Conservation (phyloP, 1,284 basidiomycete genomes). For the Tilletia caries region DNA sequence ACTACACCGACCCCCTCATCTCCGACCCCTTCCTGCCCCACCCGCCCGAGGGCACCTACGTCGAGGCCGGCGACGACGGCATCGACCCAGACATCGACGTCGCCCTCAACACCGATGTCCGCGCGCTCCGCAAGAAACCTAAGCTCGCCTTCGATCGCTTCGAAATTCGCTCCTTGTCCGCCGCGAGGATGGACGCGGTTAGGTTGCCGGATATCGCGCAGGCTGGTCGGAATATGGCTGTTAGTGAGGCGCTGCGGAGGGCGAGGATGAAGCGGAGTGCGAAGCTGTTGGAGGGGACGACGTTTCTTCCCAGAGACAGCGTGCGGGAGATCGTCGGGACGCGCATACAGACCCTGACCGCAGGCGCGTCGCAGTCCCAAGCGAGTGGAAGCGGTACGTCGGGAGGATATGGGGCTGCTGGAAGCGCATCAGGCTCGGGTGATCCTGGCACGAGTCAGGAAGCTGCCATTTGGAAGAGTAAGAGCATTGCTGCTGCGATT, state of each 20-base stretch:
- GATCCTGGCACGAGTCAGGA: not conserved
- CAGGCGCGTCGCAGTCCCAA: not conserved
- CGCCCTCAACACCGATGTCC: conserved; percentile 8
- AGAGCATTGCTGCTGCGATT: not conserved
- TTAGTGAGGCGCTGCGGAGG: not conserved
- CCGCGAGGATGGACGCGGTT: not conserved
- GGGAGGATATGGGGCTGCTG: not conserved
- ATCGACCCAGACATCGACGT: conserved; percentile 7
- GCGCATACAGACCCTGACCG: not conserved
- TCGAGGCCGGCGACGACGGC: not conserved
- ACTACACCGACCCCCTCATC: conserved; percentile 7
- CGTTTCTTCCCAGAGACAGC: not conserved
- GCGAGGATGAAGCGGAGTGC: not conserved
- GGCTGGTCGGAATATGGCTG: not conserved
- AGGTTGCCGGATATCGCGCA: conserved; percentile 7
- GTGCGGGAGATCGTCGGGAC: not conserved
- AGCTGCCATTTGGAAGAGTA: not conserved
- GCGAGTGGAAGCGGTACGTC: too few species aligned
- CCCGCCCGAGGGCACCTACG: not conserved
- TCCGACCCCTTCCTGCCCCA: conserved; percentile 7
- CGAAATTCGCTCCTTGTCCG: conserved; percentile 6
- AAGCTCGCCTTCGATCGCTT: conserved; percentile 9
- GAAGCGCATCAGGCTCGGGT: not conserved
- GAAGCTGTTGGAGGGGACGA: not conserved
- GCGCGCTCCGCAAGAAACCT: conserved; percentile 5